phyloP scores from a whole-genome alignment of 495 filamentous ascomycete genomes.

The Neurospora sp. region DNA sequence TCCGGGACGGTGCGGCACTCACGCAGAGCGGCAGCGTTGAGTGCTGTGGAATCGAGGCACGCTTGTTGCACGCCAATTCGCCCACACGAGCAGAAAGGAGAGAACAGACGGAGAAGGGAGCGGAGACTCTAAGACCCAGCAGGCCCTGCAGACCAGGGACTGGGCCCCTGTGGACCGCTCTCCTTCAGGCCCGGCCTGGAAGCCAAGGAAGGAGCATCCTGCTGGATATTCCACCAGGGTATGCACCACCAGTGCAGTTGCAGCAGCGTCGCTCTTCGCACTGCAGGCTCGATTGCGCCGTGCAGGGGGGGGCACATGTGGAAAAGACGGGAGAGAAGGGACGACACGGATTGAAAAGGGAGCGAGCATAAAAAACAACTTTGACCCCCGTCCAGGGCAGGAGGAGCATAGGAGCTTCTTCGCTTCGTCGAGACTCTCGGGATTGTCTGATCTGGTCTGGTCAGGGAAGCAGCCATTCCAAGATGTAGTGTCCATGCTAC shows the following conservation, averaged over 20 bases:
- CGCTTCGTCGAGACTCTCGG: neutral
- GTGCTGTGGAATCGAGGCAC: neutral
- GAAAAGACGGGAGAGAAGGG: neutral
- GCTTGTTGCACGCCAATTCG: neutral
- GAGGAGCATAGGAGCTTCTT: neutral
- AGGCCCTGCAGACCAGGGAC: conserved; percentile 5
- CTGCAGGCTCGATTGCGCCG: neutral
- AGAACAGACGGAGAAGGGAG: conserved; percentile 6
- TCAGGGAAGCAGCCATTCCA: neutral
- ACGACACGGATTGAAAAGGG: neutral
- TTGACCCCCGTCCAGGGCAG: neutral
- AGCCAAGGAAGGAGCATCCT: neutral
- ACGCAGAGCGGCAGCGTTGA: neutral
- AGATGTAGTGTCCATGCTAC: neutral
- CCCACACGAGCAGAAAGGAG: neutral
- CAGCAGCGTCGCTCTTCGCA: neutral
- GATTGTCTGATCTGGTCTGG: neutral
- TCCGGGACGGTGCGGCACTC: neutral
- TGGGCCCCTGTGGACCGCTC: neutral
- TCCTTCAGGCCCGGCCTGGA: neutral
- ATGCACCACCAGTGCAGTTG: neutral
- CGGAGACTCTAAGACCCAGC: conserved; percentile 10
- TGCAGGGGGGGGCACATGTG: neutral
- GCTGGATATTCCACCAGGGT: neutral
- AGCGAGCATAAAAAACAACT: neutral